phyloP scores from a whole-genome alignment of 352 stramenopile genomes.

The Phytophthora hybrid region DNA sequence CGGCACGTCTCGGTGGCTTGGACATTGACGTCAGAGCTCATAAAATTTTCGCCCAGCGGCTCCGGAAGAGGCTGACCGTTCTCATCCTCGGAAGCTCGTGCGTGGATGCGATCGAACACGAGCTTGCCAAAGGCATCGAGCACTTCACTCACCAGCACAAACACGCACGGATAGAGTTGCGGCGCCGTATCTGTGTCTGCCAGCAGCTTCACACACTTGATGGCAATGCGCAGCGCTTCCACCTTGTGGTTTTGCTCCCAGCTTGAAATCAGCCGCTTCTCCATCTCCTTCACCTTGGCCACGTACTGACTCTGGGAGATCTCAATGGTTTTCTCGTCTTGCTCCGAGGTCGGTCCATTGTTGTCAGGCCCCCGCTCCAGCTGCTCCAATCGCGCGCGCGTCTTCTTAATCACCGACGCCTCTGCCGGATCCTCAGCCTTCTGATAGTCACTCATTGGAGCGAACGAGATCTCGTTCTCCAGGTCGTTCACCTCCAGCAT shows the following conservation, averaged over 20 bases:
- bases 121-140: conserved; percentile 89
- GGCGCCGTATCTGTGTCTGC: conserved; percentile 78
- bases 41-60: conserved; percentile 74
- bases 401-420: conserved; percentile 65
- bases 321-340: conserved; percentile 65
- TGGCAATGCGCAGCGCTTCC: conserved; percentile 87
- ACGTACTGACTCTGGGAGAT: conserved; percentile 89
- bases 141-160: conserved; percentile 89
- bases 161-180: conserved; percentile 90
- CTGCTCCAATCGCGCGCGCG: conserved; percentile 72
- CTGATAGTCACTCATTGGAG: conserved; percentile 51
- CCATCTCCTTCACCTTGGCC: conserved; percentile 79
- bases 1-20: conserved; percentile 92
- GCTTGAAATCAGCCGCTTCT: conserved; percentile 64
- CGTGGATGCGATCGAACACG: conserved; percentile 86
- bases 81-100: conserved; percentile 68
- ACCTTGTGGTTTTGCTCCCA: conserved; percentile 92
- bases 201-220: conserved; percentile 92
- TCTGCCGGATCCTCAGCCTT: conserved; percentile 43
- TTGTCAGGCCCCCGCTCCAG: conserved; percentile 48
- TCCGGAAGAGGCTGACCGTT: conserved; percentile 62
- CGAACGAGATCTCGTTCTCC: conserved; percentile 62
- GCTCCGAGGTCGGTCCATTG: not conserved
- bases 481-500: conserved; percentile 82
- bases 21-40: conserved; percentile 81